Evolutionary conservation across 1,284 basidiomycete genomes (phyloP), one percentile per base, ranked within the genome.

Genomic region (Melanopsichium pennsylvanicum): DNA sequence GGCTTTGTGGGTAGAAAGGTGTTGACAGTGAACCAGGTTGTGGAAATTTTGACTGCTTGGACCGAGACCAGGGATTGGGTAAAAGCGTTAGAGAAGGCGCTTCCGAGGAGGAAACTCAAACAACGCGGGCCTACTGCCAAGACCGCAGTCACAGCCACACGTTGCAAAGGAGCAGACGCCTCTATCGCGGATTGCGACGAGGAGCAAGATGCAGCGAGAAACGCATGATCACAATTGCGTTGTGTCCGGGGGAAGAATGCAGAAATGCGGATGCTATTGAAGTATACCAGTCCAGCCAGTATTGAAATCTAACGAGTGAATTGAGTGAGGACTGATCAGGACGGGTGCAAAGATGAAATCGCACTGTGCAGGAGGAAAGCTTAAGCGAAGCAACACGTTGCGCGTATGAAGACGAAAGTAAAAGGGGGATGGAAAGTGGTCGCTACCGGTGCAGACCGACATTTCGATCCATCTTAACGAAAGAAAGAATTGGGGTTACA

Each of bases 1-100:
- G 47, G 57, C 5, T 62, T 59, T 27, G 56, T 47, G 11, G 66
- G 66, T 9, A 47, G 96, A 54, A 97, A 97, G 78, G 93, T 99
- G 22, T 84, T 99, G 63, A 98, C 96, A 0, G 93, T 99, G 49
- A 98, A 99, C 79, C 95, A 97, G 83, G 87, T 85, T 15, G 91
- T 94, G 77, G 92, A 96, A 81, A 97, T 98, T 70, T 85, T 98
- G 54, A 82, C 93, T 9, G 88, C 89, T 69, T 98, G 93, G 90
- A 86, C 89, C 3, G 67, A 78, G 64, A 78, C 72, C 13, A 46
- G 60, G 40, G 68, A 72, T 32, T 79, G 77, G 77, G 68, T 66
- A 13, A 48, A 55, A 19, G 74, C 77, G 10, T 86, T 98, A 50
- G 56, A 61, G 32, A 52, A 54, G 38, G 52, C 48, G 13, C 25